Evolutionary conservation across 2,329 filamentous ascomycete genomes (phyloP).

Genomic region (Ploettnerulaceae sp.): DNA sequence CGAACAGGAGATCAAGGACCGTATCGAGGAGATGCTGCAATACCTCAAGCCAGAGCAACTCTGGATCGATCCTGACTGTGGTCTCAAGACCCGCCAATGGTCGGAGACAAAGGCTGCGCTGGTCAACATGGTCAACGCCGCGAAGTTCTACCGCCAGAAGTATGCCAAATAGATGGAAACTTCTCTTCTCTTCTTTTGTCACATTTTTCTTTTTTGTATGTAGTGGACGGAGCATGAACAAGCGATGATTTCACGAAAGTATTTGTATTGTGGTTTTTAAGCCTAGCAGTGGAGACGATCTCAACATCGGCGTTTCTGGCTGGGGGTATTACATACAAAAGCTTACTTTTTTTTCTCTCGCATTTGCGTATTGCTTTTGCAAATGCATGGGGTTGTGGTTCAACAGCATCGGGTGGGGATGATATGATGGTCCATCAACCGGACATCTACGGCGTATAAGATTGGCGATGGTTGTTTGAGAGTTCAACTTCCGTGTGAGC

Average conservation of each 20-base stretch:
- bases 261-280: constrained; percentile 22
- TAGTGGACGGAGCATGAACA: constrained; percentile 11
- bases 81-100: constrained; percentile 99
- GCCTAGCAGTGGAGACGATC: constrained; percentile 37
- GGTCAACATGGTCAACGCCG: constrained; percentile 95
- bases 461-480: not conserved
- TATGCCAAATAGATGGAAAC: constrained; percentile 46
- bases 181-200: constrained; percentile 13
- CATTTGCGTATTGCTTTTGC: not conserved
- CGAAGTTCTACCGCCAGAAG: constrained; percentile 93
- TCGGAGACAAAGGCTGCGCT: constrained; percentile 96
- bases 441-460: constrained; percentile 30
- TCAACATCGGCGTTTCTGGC: constrained; percentile 45
- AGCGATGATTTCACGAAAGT: constrained; percentile 17
- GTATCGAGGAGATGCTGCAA: constrained; percentile 95
- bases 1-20: constrained; percentile 97
- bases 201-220: constrained; percentile 11
- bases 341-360: constrained; percentile 15
- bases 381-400: constrained; percentile 20
- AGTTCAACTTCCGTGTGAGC: constrained; percentile 10
- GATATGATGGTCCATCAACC: constrained; percentile 36
- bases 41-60: constrained; percentile 98
- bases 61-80: constrained; percentile 99
- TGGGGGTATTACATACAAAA: constrained; percentile 33
- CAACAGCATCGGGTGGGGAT: constrained; percentile 32